Evolutionary conservation across 2,329 filamentous ascomycete species (phyloP), one percentile per base, ranked within the genome.

Genomic region (Lecanosticta acicola): DNA sequence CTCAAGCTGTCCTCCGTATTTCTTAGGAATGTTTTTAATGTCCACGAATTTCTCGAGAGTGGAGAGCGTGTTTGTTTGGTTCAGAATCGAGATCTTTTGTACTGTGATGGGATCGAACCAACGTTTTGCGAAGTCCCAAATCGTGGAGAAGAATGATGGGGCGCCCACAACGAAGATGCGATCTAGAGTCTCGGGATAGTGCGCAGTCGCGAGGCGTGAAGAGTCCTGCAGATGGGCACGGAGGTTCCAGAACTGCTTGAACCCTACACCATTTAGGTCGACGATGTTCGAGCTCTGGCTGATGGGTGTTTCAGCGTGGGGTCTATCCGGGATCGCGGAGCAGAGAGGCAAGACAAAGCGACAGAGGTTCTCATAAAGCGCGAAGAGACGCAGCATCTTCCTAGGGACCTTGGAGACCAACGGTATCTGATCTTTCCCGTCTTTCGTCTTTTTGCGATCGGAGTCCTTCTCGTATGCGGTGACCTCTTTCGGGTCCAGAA

Each of bases 181-280:
- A 65, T 94, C 91, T 40, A 96, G 71, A 0, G 90, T 97, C 70
- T 97, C 91, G 0, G 91, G 91, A 65, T 96, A 97, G 69, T 96
- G 87, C 3, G 90, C 88, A 3, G 90, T 96, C 4, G 91, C 91
- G 44, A 96, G 74, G 49, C 83, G 80, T 61, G 85, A 90, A 1
- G 90, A 90, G 61, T 89, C 85, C 70, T 96, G 90, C 89, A 97
- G 94, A 67, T 96, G 91, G 18, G 71, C 72, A 73, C 94, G 93
- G 51, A 97, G 70, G 68, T 94, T 94, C 91, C 91, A 96, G 66
- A 96, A 96, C 71, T 94, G 89, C 72, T 87, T 88, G 66, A 97
- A 68, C 4, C 87, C 87, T 19, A 96, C 90, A 11, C 84, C 83
- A 13, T 81, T 85, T 53, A 97, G 88, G 66, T 97, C 91, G 47